phyloP scores from a whole-genome alignment of 1,284 basidiomycete species.

The Melampsora americana region DNA sequence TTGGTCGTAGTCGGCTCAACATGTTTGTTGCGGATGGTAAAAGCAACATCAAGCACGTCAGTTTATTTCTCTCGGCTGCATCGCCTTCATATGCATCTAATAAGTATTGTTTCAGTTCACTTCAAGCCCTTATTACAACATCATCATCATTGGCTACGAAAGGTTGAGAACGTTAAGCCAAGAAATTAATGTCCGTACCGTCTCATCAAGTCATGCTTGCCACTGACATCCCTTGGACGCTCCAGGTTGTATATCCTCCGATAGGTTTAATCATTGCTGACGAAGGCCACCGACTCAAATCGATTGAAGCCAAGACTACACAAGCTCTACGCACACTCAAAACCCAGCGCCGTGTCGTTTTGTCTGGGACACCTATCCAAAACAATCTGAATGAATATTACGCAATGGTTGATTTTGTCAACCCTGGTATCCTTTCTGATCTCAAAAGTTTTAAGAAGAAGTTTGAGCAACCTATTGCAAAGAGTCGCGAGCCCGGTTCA shows the following conservation, averaged over 20 bases:
- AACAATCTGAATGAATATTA: constrained; percentile 95
- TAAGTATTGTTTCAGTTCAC: constrained; percentile 23
- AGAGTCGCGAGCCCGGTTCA: constrained; percentile 75
- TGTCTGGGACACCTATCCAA: constrained; percentile 88
- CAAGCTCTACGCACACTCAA: constrained; percentile 67
- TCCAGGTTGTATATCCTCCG: constrained; percentile 62
- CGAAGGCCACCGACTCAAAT: constrained; percentile 94
- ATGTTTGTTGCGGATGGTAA: constrained; percentile 38
- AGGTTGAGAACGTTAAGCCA: constrained; percentile 54
- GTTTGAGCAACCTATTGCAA: constrained; percentile 85
- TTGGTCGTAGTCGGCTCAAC: constrained; percentile 42
- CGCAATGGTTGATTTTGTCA: constrained; percentile 94
- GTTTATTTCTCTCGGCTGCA: background rate
- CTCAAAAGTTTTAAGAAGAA: constrained; percentile 56
- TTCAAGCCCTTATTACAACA: constrained; percentile 67
- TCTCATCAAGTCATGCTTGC: background rate
- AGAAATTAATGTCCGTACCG: constrained; percentile 20
- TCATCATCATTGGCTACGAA: constrained; percentile 94
- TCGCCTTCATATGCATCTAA: background rate
- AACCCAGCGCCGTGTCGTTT: constrained; percentile 58
- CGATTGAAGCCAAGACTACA: constrained; percentile 84
- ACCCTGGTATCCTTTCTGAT: constrained; percentile 72
- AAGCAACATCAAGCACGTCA: constrained; percentile 38
- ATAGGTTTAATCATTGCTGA: constrained; percentile 94
- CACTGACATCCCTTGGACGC: constrained; percentile 27